Evolutionary conservation across 2,329 filamentous ascomycete genomes (phyloP).

Genomic region (Drechslerella coelobrocha): DNA sequence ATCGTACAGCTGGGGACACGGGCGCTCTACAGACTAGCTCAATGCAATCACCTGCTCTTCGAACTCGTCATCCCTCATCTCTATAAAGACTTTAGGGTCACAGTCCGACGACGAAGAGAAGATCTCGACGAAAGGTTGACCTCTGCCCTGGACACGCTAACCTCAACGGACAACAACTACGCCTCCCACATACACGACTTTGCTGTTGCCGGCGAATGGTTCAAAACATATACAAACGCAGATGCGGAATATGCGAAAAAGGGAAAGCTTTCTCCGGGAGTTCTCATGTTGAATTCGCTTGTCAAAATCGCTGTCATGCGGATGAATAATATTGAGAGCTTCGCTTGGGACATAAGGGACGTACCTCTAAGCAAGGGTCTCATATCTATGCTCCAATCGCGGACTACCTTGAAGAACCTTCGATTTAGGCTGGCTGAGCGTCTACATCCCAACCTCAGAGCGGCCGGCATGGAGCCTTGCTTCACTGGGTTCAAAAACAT

Average conservation of each 20-base stretch:
- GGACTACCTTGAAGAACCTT: conserved; percentile 44
- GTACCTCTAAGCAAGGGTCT: conserved; percentile 48
- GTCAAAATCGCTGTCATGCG: conserved; percentile 49
- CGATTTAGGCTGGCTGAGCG: conserved; percentile 46
- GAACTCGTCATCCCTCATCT: conserved; percentile 50
- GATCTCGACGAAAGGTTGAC: conserved; percentile 49
- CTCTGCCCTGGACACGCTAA: conserved; percentile 45
- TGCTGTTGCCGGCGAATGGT: conserved; percentile 49
- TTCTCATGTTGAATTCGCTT: conserved; percentile 50
- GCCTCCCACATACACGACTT: conserved; percentile 49
- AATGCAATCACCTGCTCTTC: conserved; percentile 49
- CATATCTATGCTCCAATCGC: conserved; percentile 46
- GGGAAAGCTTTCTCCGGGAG: conserved; percentile 48
- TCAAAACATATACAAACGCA: conserved; percentile 45
- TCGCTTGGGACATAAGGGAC: conserved; percentile 49
- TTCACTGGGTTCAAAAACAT: conserved; percentile 51
- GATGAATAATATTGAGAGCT: conserved; percentile 50
- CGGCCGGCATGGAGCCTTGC: conserved; percentile 47
- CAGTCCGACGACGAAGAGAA: conserved; percentile 44
- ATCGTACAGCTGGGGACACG: conserved; percentile 42
- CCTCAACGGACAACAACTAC: conserved; percentile 48
- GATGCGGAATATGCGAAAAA: conserved; percentile 49
- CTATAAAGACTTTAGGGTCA: conserved; percentile 50
- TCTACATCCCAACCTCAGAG: conserved; percentile 46
- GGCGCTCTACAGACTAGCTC: conserved; percentile 46